Conservation (phyloP, 2,329 filamentous ascomycete species). For the Epichloe glyceriae region DNA sequence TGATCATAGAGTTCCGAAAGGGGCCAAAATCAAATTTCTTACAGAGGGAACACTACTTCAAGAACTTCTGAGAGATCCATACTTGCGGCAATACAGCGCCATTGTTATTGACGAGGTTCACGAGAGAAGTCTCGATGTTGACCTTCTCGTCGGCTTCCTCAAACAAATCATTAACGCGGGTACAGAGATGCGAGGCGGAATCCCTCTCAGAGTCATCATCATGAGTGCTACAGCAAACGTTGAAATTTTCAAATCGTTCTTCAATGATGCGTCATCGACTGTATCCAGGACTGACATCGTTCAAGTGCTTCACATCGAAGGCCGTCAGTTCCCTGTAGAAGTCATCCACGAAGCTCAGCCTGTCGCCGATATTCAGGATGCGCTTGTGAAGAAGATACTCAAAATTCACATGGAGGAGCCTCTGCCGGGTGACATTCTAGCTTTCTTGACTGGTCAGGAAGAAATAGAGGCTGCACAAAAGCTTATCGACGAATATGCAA, state of each 20-base stretch:
- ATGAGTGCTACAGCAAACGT: slow-evolving; percentile 97
- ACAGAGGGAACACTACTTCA: slow-evolving; percentile 95
- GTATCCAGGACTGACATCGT: slow-evolving; percentile 11
- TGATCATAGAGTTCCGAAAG: slow-evolving; percentile 70
- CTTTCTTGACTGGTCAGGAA: slow-evolving; percentile 86
- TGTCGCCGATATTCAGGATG: slow-evolving; percentile 69
- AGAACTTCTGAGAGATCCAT: slow-evolving; percentile 77
- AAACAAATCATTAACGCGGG: slow-evolving; percentile 58
- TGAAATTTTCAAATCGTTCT: slow-evolving; percentile 64
- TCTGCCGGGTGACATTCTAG: slow-evolving; percentile 84
- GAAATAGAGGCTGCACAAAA: slow-evolving; percentile 75
- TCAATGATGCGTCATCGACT: slow-evolving; percentile 29
- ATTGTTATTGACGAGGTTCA: slow-evolving; percentile 95
- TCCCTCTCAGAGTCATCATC: slow-evolving; percentile 75
- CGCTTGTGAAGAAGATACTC: slow-evolving; percentile 69
- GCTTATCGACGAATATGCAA: slow-evolving; percentile 67
- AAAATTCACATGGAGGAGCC: slow-evolving; percentile 79
- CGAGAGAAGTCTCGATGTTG: slow-evolving; percentile 88
- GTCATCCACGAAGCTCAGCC: slow-evolving; percentile 61
- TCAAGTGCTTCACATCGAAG: slow-evolving; percentile 56
- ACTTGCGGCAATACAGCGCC: slow-evolving; percentile 73
- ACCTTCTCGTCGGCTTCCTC: slow-evolving; percentile 79
- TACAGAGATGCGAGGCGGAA: slow-evolving; percentile 51
- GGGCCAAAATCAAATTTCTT: slow-evolving; percentile 81
- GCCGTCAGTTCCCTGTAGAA: slow-evolving; percentile 76